A percentile compares a stretch with the other conserved stretches of the same genome.
phyloP scores from a whole-genome alignment of 495 filamentous ascomycete genomes.

The Podospora sp. region DNA sequence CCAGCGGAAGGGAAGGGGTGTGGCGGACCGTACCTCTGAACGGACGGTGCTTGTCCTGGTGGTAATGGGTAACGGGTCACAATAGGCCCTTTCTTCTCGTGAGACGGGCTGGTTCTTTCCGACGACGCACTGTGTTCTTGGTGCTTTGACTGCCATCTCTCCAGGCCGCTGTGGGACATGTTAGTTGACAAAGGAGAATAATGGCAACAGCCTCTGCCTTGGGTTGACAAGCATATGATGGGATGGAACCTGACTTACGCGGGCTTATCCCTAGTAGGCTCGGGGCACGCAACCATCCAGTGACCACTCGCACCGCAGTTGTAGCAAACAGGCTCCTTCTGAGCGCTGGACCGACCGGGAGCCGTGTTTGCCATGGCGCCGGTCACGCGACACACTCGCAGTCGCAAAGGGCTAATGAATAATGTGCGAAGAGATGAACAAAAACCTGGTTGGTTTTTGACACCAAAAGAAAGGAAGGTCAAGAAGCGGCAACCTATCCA shows the following conservation, averaged over 20 bases:
- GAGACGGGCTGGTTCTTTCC: slow-evolving; percentile 32
- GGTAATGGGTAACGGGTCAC: slow-evolving; percentile 47
- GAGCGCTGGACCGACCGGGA: slow-evolving; percentile 36
- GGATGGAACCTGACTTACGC: slow-evolving; percentile 55
- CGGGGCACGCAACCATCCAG: slow-evolving; percentile 53
- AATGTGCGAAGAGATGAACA: background rate
- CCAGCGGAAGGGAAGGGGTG: slow-evolving; percentile 37
- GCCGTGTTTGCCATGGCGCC: slow-evolving; percentile 37
- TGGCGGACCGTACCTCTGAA: slow-evolving; percentile 22
- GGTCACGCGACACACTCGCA: background rate
- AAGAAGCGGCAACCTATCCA: background rate
- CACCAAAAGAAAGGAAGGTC: background rate
- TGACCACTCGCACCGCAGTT: slow-evolving; percentile 55
- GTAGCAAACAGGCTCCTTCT: slow-evolving; percentile 49
- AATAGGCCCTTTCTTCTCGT: slow-evolving; percentile 44
- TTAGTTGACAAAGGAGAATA: slow-evolving; percentile 25
- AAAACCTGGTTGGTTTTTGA: background rate
- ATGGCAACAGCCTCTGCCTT: background rate
- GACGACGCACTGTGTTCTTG: slow-evolving; percentile 36
- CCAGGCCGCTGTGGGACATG: slow-evolving; percentile 38
- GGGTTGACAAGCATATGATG: background rate
- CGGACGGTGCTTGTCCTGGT: slow-evolving; percentile 26
- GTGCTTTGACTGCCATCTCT: slow-evolving; percentile 43
- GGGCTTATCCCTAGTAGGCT: slow-evolving; percentile 52
- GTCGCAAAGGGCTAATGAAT: background rate